Evolutionary conservation across 768 basidiomycete genomes (phyloP), one percentile per base, ranked within the genome.

Genomic region (Botryobasidium botryosum): DNA sequence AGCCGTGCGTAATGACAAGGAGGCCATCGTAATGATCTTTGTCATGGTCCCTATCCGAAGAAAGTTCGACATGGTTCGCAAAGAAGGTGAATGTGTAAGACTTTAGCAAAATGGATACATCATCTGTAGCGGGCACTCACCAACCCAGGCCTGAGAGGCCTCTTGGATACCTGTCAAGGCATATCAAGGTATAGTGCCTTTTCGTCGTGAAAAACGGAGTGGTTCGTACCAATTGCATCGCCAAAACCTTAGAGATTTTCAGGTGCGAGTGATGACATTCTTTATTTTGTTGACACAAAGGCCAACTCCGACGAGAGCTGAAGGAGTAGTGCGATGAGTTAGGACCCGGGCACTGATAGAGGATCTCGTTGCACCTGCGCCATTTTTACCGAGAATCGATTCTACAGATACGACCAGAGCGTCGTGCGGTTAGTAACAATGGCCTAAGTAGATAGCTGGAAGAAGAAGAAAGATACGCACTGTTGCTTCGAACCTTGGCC

Each of bases 221-320:
- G 20, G n/a, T 23, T 20, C 21, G 37, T 12, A 39, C 37, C 68
- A 28, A 70, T 59, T 25, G 66, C 66, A 54, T 70, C 68, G 26
- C 68, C 68, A 41, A 24, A 70, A 8, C 68, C 68, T 70, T 23
- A 64, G 63, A 42, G 69, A 64, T 51, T 67, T 68, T 54, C 69
- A 56, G 50, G 69, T 70, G 26, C 68, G 63, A 49, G 69, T 63
- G 54, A 70, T 70, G 43, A 70, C 68, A 45, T 70, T 69, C 29
- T 46, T 54, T 33, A 60, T 61, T 35, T 64, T 52, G 40, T 67
- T 47, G 27, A 68, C 67, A 37, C 68, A 67, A 26, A 70, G 59
- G 2, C 68, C 68, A 49, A 69, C 60, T 36, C 68, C 68, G 35
- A 56, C 56, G 42, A 70, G 65, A 20, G 64, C 67, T 68, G 29